Conservation (phyloP, 805 yeast genomes). For the Tetrapisispora arboricola region DNA sequence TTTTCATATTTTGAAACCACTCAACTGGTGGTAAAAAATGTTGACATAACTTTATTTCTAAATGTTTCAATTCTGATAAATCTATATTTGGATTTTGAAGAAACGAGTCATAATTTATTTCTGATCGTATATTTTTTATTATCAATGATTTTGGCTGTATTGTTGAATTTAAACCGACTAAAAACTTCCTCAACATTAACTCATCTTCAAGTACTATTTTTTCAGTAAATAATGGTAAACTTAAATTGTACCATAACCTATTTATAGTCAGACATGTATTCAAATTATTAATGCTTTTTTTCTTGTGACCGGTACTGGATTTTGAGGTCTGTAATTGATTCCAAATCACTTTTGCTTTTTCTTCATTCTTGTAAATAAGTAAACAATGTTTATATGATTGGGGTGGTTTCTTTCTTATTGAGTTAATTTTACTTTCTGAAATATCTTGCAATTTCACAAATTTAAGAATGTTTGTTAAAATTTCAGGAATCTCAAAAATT, state of each 20-base stretch:
- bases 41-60: slow-evolving; percentile 82
- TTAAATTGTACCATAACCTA: slow-evolving; percentile 49
- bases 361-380: slow-evolving; percentile 48
- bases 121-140: not conserved
- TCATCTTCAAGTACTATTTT: slow-evolving; percentile 46
- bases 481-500: slow-evolving; percentile 71
- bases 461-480: slow-evolving; percentile 47
- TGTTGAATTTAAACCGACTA: slow-evolving; percentile 5
- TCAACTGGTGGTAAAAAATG: slow-evolving; percentile 44
- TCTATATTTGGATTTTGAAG: not conserved
- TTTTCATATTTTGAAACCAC: slow-evolving; percentile 33
- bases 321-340: not conserved
- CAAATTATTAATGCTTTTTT: not conserved
- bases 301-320: not conserved
- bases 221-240: slow-evolving; percentile 45
- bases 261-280: slow-evolving; percentile 61
- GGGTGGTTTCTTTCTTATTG: slow-evolving; percentile 52
- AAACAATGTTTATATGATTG: slow-evolving; percentile 59
- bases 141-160: slow-evolving; percentile 1
- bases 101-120: slow-evolving; percentile 34
- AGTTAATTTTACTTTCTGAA: slow-evolving; percentile 33
- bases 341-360: slow-evolving; percentile 39
- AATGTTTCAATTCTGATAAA: slow-evolving; percentile 33
- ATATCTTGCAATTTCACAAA: slow-evolving; percentile 38
- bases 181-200: slow-evolving; percentile 36